Evolutionary conservation across 805 yeast species (phyloP).

Genomic region (Metschnikowia chrysomelidarum): DNA sequence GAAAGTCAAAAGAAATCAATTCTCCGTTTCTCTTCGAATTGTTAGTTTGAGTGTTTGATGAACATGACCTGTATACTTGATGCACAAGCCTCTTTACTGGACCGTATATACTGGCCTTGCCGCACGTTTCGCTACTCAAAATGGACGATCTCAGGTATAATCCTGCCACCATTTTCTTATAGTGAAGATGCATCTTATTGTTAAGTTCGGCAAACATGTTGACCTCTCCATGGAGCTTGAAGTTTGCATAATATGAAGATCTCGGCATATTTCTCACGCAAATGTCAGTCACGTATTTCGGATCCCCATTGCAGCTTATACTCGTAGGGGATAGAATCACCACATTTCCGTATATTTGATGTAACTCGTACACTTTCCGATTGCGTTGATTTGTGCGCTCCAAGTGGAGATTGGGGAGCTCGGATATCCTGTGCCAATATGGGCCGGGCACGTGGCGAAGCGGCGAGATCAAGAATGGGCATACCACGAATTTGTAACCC

Average conservation of each 20-base stretch:
- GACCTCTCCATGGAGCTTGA: conserved; percentile 53
- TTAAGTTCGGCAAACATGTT: conserved; percentile 61
- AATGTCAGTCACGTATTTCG: conserved; percentile 49
- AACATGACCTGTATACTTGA: conserved; percentile 26
- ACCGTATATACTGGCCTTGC: conserved; percentile 24
- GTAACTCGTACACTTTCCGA: conserved; percentile 45
- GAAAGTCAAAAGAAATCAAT: no score
- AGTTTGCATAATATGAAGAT: conserved; percentile 56
- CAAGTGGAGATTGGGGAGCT: conserved; percentile 29
- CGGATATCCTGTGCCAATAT: conserved; percentile 44
- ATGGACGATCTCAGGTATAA: conserved; percentile 36
- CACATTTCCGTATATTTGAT: conserved; percentile 57
- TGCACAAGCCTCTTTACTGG: conserved; percentile 27
- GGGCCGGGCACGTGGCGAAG: conserved; percentile 60
- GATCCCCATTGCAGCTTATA: conserved; percentile 54
- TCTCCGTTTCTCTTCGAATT: no score
- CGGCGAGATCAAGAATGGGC: conserved; percentile 51
- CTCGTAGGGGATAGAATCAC: conserved; percentile 61
- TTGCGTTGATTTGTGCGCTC: conserved; percentile 47
- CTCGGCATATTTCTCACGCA: conserved; percentile 58
- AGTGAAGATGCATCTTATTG: conserved; percentile 29
- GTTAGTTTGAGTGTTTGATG: no score
- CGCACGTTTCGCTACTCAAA: conserved; percentile 26
- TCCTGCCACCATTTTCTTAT: conserved; percentile 30
- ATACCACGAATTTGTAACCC: conserved; percentile 36